Base-by-base conservation (phyloP, 225 moss, liverwort and hornwort species). In the Bryum argenteum region DNA sequence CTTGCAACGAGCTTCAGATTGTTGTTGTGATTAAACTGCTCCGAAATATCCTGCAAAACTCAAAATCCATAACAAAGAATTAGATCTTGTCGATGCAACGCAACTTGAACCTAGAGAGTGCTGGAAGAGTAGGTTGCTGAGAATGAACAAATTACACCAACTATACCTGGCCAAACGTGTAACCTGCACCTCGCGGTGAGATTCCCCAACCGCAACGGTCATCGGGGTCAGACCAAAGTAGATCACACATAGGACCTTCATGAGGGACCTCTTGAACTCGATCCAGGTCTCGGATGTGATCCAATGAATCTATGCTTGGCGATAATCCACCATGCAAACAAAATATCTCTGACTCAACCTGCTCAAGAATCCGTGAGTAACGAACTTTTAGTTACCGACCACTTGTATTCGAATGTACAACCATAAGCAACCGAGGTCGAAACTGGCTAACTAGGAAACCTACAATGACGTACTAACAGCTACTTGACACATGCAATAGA, bases 131-230 rank as follows among this genome's bases (percentile, higher is more conserved):
- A 33, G 0, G 33, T 33, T 33, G 47, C 15, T 47, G 47, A 13
- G 3, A 47, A 47, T 11, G 47, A 13, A 15, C 13, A 15, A 5
- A 62, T 21, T 41, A 41, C 40, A 41, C 20, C 54, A 71, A 15
- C 0, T 2, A 1, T 52, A 82, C 78, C 82, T 93, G 86, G 13
- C 91, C 91, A 70, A 93, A 91, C 11, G 91, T 88, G 50, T 93
- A 89, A 24, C 91, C 91, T 38, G 88, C 91, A 67, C 93, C 93
- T 50, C 89, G 87, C 7, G 91, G 93, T 18, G 93, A 93, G 26
- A 93, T 91, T 72, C 91, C 91, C 91, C 89, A 91, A 50, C 91
- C 91, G 56, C 93, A 93, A 6, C 91, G 91, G 50, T 89, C 91
- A 71, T 93, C 91, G 2, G 89, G 91, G 62, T 93, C 91, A 1